Evolutionary conservation across 2,329 filamentous ascomycete genomes (phyloP), one percentile per base, ranked within the genome.

Genomic region (Stachybotrys echinatus): DNA sequence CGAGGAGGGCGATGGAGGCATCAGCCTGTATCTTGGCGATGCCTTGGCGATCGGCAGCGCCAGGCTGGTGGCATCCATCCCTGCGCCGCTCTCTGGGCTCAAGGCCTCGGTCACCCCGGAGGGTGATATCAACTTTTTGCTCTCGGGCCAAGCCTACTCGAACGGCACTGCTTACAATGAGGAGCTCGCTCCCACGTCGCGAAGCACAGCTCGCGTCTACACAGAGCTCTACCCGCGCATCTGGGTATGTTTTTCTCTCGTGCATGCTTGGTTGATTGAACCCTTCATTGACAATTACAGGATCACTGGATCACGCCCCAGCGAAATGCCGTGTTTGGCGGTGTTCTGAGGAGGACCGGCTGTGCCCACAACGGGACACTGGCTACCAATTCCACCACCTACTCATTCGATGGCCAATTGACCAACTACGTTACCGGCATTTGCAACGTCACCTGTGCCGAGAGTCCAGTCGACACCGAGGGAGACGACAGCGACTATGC

Each of bases 371-470:
- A 37, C 17, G 17, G 31, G 31, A 37, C 31, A 37, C 17, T 17
- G 8, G 17, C 21, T 14, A 12, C 21, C n/a, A n/a, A n/a, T n/a
- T n/a, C n/a, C n/a, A n/a, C n/a, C 12, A 17, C 5, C 17, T 48
- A 27, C 47, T 42, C 47, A n/a, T 43, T 42, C 20, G 23, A 20
- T 19, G 47, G 47, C 39, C 20, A 48, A 17, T 23, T 48, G 47
- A 48, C 47, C 20, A 48, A 48, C 47, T 48, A 48, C 37, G 47
- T 48, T 34, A 42, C 47, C 12, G 47, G 47, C 19, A 48, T 48
- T 38, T 23, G 23, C 37, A 48, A 48, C 47, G 47, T 48, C 7
- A 48, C 47, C 2, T 31, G 18, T 19, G 47, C 47, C n/a, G 47
- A 48, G 47, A 48, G 47, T 38, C 47, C 47, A 17, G 31, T 48